Conservation (phyloP, 305 asterid genomes). For the Fraxinus velutina region DNA sequence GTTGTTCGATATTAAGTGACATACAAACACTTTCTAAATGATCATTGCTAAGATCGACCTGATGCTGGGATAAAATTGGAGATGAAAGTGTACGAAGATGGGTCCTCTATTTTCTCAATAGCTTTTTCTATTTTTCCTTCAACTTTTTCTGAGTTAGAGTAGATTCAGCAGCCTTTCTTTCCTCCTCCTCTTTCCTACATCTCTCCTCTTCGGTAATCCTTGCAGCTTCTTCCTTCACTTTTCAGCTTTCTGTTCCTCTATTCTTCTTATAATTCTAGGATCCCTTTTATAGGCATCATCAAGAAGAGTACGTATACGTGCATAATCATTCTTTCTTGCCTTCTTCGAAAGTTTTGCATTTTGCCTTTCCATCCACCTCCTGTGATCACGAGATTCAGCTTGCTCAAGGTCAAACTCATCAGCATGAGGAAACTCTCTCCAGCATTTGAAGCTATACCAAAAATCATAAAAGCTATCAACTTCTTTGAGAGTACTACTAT, state of each 20-base stretch:
- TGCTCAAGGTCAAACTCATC: slow-evolving; percentile 93
- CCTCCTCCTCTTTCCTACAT: slow-evolving; percentile 67
- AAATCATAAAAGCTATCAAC: slow-evolving; percentile 61
- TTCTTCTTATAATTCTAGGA: slow-evolving; percentile 59
- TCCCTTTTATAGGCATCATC: slow-evolving; percentile 85
- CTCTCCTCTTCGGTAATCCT: slow-evolving; percentile 74
- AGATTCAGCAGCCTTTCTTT: slow-evolving; percentile 70
- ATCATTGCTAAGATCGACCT: slow-evolving; percentile 49
- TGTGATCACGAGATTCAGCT: slow-evolving; percentile 84
- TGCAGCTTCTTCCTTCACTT: slow-evolving; percentile 80
- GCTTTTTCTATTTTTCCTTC: slow-evolving; percentile 78
- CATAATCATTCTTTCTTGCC: slow-evolving; percentile 78
- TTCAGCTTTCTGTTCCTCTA: slow-evolving; percentile 28
- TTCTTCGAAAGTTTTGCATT: slow-evolving; percentile 83
- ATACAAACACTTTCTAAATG: slow-evolving; percentile 67
- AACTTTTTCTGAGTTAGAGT: slow-evolving; percentile 66
- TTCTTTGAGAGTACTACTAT: slow-evolving; percentile 50
- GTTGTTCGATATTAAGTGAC: slow-evolving; percentile 66
- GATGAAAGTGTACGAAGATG: slow-evolving; percentile 63
- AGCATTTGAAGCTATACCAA: slow-evolving; percentile 87
- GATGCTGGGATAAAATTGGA: slow-evolving; percentile 45
- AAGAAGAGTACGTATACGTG: slow-evolving; percentile 73
- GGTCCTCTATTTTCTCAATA: slow-evolving; percentile 72
- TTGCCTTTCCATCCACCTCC: slow-evolving; percentile 95
- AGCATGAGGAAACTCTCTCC: slow-evolving; percentile 94